Evolutionary conservation across 176 grass and related monocot genomes (phyloP), one percentile per base, ranked within the genome.

Genomic region (Oryza punctata): DNA sequence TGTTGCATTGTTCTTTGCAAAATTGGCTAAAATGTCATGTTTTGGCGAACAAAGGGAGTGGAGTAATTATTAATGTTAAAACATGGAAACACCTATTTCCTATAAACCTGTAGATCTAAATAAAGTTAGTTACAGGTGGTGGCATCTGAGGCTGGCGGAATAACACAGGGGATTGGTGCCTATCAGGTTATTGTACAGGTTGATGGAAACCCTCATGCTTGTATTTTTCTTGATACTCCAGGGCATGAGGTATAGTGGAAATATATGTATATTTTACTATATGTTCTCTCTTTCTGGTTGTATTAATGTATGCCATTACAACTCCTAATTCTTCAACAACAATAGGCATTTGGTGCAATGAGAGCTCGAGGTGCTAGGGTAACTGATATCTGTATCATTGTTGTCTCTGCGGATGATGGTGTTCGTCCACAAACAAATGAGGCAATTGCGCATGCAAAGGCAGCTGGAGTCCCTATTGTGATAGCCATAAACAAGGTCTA

Each of bases 331-430:
- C 66, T 70, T 65, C 73, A 28, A 80, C 77, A 93, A 93, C 46
- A 41, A 61, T 79, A 98, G 96, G 96, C 96, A 14, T 98, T 98
- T 93, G 93, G 96, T 89, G 96, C 96, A 52, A 98, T 98, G 96
- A 95, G 96, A 83, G 96, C 96, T 78, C 85, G 96, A 57, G 96
- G 96, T 80, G 96, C 96, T 54, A 88, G 87, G 70, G 87, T 98
- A 82, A 98, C 96, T 45, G 96, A 98, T 87, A 93, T 98, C 16
- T 86, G 85, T 81, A 92, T 98, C 69, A 90, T 98, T 84, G 96
- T 98, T 7, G 96, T 98, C 33, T 91, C 96, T 76, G 96, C 85
- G 82, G 96, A 95, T 89, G 96, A 98, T 88, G 96, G 96, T 47
- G 93, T 98, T 67, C 93, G 66, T 67, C 96, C 93, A 69, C 96